phyloP scores from a whole-genome alignment of 208 protist species.

The Leishmania lainsoni region DNA sequence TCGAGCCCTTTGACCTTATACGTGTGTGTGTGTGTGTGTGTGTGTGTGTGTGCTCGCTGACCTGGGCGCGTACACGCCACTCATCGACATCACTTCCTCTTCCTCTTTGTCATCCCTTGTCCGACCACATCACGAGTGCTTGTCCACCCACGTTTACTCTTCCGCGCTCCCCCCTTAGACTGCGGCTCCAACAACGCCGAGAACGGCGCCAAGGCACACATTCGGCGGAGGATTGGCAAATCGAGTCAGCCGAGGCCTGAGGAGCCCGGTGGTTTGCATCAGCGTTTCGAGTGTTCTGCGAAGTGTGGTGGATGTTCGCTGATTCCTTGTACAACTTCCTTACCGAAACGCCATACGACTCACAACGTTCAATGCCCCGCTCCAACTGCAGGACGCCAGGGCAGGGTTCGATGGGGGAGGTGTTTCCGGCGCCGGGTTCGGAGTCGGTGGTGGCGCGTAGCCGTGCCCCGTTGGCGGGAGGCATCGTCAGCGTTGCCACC shows the following conservation, averaged over 20 bases:
- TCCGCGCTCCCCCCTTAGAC: not conserved
- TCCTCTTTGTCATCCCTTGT: not conserved
- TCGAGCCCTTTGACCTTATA: not conserved
- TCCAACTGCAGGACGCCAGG: constrained; percentile 2
- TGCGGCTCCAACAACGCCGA: not conserved
- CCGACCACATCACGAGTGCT: not conserved
- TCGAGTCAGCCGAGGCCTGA: not conserved
- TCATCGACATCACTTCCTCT: not conserved
- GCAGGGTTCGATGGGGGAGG: constrained; percentile 15
- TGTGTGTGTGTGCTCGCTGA: not conserved
- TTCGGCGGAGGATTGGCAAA: not conserved
- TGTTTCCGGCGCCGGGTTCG: constrained; percentile 9
- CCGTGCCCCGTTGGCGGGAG: not conserved
- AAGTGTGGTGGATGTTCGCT: not conserved
- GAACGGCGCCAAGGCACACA: not conserved
- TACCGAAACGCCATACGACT: not conserved
- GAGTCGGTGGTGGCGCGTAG: not conserved
- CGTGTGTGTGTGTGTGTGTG: not conserved
- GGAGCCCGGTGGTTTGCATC: not conserved
- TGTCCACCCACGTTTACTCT: not conserved
- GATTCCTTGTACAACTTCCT: constrained; percentile 3
- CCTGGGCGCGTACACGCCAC: not conserved
- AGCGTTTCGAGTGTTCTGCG: not conserved
- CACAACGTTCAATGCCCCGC: not conserved
- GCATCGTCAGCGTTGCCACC: constrained; percentile 23